Percentiles rank a stretch among this genome's conserved stretches.
Conservation (phyloP, 2,329 filamentous ascomycete species). For the Leptographium wingfieldii region DNA sequence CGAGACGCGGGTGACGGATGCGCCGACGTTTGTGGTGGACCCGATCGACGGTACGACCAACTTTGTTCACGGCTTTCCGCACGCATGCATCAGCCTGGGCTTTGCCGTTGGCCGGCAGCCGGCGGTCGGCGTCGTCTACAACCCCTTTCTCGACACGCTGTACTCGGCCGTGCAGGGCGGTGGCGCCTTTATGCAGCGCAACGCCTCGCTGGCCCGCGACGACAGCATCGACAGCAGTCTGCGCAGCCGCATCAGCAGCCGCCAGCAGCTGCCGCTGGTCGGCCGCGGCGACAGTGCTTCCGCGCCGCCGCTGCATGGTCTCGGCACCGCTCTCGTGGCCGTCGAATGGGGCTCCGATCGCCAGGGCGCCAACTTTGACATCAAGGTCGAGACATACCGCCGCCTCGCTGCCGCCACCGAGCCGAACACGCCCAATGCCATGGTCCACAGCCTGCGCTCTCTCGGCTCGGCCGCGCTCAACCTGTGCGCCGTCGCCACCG, state of each 20-base stretch:
- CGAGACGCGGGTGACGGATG: constrained; percentile 42
- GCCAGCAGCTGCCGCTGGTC: constrained; percentile 25
- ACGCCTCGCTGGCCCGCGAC: constrained; percentile 26
- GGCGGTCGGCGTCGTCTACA: constrained; percentile 64
- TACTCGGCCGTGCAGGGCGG: constrained; percentile 56
- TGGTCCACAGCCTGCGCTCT: constrained; percentile 64
- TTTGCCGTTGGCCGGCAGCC: constrained; percentile 51
- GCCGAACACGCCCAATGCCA: constrained; percentile 40
- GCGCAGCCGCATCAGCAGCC: constrained; percentile 3
- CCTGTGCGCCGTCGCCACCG: constrained; percentile 57
- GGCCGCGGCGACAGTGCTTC: constrained; percentile 23
- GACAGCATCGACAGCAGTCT: not conserved
- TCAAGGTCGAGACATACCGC: constrained; percentile 55
- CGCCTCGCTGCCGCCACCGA: constrained; percentile 40
- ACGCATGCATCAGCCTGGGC: constrained; percentile 66
- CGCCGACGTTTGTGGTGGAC: constrained; percentile 69
- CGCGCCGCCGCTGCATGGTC: constrained; percentile 42
- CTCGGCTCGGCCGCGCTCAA: constrained; percentile 66
- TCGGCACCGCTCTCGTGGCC: constrained; percentile 53
- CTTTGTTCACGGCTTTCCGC: constrained; percentile 65
- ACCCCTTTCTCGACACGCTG: constrained; percentile 58
- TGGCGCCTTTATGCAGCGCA: constrained; percentile 48
- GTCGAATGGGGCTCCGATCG: constrained; percentile 64
- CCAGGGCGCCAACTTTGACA: constrained; percentile 55
- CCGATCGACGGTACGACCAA: constrained; percentile 76